Evolutionary conservation across 352 stramenopile genomes (phyloP).

Genomic region (Phytophthora citricola): DNA sequence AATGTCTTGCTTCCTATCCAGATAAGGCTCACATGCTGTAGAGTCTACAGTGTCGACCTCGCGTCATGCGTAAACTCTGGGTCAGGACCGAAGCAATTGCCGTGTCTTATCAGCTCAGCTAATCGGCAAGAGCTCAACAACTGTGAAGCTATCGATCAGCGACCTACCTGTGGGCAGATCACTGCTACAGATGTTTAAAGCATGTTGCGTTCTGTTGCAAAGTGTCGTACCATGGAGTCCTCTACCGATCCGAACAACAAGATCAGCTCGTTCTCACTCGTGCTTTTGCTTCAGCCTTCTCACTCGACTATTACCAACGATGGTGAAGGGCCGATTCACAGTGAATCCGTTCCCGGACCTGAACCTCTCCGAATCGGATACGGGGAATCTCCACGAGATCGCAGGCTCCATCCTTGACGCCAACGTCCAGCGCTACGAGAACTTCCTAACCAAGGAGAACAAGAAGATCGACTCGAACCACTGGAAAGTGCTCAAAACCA

Average conservation of each 20-base stretch:
- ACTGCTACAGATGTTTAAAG: not conserved
- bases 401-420: constrained; percentile 32
- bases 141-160: not conserved
- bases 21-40: too few species aligned
- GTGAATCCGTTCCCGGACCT: constrained; percentile 42
- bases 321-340: constrained; percentile 41
- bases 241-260: not conserved
- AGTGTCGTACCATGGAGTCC: not conserved
- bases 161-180: not conserved
- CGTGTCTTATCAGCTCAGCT: constrained; percentile 21
- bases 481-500: constrained; percentile 44
- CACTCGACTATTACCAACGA: constrained; percentile 8
- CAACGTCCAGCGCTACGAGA: constrained; percentile 32
- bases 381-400: constrained; percentile 31
- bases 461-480: constrained; percentile 35
- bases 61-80: not conserved
- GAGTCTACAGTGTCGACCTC: too few species aligned
- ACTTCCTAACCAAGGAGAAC: constrained; percentile 42
- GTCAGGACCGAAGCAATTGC: constrained; percentile 21
- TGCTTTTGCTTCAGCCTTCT: constrained; percentile 16
- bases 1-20: not conserved
- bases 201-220: not conserved
- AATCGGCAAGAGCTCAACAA: not conserved
- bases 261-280: constrained; percentile 10
- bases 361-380: constrained; percentile 25